Conservation (phyloP, 1,284 basidiomycete genomes). For the Cronartium quercuum region DNA sequence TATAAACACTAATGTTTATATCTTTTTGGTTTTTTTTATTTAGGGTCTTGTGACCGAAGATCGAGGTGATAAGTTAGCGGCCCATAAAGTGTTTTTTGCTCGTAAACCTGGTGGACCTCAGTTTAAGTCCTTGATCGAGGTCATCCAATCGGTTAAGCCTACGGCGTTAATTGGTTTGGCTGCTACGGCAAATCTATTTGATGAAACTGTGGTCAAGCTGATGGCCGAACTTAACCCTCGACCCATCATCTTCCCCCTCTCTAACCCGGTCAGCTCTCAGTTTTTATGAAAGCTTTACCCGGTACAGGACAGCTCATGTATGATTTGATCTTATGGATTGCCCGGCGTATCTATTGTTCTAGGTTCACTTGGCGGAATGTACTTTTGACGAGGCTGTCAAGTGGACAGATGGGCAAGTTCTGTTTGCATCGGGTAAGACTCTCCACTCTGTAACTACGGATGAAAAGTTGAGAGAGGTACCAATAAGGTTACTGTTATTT, state of each 20-base stretch:
- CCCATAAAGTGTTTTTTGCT: constrained; percentile 81
- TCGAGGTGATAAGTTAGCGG: constrained; percentile 60
- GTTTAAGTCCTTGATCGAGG: constrained; percentile 67
- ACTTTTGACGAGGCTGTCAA: constrained; percentile 73
- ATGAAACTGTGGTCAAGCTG: constrained; percentile 63
- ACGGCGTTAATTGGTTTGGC: constrained; percentile 87
- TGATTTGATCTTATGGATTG: no score
- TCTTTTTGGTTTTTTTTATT: neutral
- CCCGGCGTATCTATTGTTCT: neutral
- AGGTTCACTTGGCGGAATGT: constrained; percentile 55
- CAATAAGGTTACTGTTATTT: neutral
- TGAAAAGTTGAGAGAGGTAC: neutral
- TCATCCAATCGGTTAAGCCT: constrained; percentile 74
- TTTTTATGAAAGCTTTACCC: neutral
- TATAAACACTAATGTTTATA: neutral
- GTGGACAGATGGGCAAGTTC: constrained; percentile 55
- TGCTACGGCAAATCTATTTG: constrained; percentile 78
- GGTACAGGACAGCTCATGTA: no score
- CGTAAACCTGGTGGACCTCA: constrained; percentile 69
- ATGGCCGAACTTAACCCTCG: constrained; percentile 80
- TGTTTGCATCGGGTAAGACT: constrained; percentile 67
- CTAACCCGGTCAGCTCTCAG: constrained; percentile 66
- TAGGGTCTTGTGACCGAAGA: constrained; percentile 69
- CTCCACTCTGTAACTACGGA: neutral
- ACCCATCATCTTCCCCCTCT: constrained; percentile 94